Evolutionary conservation across 257 asterid genomes (phyloP).

Genomic region (Solanum megistacrolobum): DNA sequence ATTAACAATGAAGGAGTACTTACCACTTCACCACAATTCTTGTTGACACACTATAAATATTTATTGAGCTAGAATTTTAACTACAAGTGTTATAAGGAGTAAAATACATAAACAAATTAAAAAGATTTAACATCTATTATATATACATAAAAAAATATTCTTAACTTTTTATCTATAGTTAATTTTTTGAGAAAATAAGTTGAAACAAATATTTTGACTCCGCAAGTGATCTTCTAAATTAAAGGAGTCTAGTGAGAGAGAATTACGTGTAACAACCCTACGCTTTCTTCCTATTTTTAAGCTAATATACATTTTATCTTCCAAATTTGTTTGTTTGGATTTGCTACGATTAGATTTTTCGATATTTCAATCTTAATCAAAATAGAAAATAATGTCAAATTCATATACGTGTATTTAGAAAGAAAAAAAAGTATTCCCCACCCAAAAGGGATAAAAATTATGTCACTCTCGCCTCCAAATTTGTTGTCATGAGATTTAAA

Average conservation of each 20-base stretch:
- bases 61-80: not conserved
- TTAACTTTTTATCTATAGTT: too few relatives aligned
- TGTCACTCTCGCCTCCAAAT: not conserved
- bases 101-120: too few relatives aligned
- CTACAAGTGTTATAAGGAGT: not conserved
- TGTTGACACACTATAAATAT: not conserved
- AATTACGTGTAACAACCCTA: not conserved
- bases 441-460: not conserved
- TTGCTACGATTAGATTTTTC: not conserved
- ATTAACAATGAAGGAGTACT: too few relatives aligned
- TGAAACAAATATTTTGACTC: not conserved
- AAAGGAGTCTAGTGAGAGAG: not conserved
- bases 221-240: not conserved
- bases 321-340: not conserved
- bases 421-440: not conserved
- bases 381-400: not conserved
- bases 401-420: not conserved
- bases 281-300: not conserved
- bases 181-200: too few relatives aligned
- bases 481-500: not conserved
- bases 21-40: too few relatives aligned
- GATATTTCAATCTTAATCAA: not conserved
- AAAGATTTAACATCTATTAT: not conserved
- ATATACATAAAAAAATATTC: too few relatives aligned
- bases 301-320: not conserved